Evolutionary conservation across 2,329 filamentous ascomycete species (phyloP), one percentile per base, ranked within the genome.

Genomic region (Lachnellula cervina): DNA sequence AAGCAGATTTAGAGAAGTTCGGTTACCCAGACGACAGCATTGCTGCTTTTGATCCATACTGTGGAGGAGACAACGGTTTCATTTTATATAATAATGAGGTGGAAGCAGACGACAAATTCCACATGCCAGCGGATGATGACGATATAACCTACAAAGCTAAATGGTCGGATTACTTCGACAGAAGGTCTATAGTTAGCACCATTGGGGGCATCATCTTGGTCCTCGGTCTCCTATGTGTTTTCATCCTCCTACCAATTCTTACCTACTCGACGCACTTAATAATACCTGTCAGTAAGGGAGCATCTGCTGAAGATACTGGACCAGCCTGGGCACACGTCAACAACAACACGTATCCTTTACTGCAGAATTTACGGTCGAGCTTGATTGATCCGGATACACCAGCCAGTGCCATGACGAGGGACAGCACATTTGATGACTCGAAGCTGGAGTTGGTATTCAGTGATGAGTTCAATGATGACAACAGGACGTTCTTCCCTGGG

Each of bases 371-470:
- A 17, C 68, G 79, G 21, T 72, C 56, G 17, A 71, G 72, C 2
- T 68, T 81, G 35, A 77, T 82, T 42, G 80, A 82, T 59, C 76
- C 75, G 1, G 76, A 78, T 51, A 82, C 80, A 0, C 80, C 79
- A 3, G 51, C 69, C 4, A 67, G 63, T 35, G 79, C 73, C 16
- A 76, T 70, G 67, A 77, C 70, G 0, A 72, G 74, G 54, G 73
- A 66, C 23, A 75, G 76, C 11, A 69, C 64, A 2, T 66, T 77
- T 23, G 71, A 77, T 55, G 75, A 74, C 7, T 73, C 76, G 32
- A 71, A 72, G 5, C 68, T 78, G 34, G 71, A 74, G 13, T 64
- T 82, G 3, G 78, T 81, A 0, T 82, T 81, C 63, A 80, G 78
- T 56, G 80, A 82, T 56, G 80, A 82, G 58, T 82, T 82, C 68